Percentiles rank a stretch among this genome's conserved stretches.
These are phyloP conservation scores for Metschnikowia koreensis DNA, from an alignment of 805 yeast genomes.

Conservation along the genomic window DNA sequence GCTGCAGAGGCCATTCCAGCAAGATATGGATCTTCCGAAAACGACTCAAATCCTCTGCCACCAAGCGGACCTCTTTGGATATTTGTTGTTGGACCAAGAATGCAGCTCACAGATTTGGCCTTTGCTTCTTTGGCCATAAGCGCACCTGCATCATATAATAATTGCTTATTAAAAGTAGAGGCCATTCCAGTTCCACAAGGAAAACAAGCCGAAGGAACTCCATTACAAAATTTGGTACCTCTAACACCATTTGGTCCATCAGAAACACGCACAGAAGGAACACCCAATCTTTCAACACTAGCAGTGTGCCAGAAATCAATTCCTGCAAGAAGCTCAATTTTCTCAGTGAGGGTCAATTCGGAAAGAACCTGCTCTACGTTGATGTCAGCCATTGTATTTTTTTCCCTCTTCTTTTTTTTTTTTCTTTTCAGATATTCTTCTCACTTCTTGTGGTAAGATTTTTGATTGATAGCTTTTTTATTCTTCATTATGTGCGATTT, in stretches of 20 bases:
- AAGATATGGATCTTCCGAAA: conserved; percentile 33
- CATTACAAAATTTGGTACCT: conserved; percentile 30
- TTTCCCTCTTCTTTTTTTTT: neutral
- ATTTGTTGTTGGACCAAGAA: conserved; percentile 33
- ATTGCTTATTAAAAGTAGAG: conserved; percentile 29
- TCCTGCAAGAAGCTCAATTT: conserved; percentile 36
- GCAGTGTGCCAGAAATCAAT: conserved; percentile 52
- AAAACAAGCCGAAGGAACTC: conserved; percentile 31
- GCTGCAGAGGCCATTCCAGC: conserved; percentile 27
- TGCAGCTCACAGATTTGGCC: conserved; percentile 30
- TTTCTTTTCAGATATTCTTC: no score
- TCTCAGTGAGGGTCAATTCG: conserved; percentile 27
- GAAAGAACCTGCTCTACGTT: conserved; percentile 25
- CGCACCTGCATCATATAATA: conserved; percentile 28
- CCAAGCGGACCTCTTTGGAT: conserved; percentile 36
- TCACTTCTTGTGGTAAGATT: no score
- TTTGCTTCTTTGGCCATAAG: conserved; percentile 35
- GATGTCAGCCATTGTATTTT: conserved; percentile 16
- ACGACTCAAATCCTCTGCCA: conserved; percentile 35
- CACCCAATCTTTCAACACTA: conserved; percentile 35
- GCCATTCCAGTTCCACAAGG: conserved; percentile 37
- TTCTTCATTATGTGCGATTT: neutral
- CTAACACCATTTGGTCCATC: conserved; percentile 37
- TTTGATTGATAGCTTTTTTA: neutral
- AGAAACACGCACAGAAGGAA: conserved; percentile 46